A percentile compares a stretch with the other conserved stretches of the same genome.
These are phyloP conservation scores for Nematodospora valgi DNA, from an alignment of 805 yeast species.

Conservation along the genomic window DNA sequence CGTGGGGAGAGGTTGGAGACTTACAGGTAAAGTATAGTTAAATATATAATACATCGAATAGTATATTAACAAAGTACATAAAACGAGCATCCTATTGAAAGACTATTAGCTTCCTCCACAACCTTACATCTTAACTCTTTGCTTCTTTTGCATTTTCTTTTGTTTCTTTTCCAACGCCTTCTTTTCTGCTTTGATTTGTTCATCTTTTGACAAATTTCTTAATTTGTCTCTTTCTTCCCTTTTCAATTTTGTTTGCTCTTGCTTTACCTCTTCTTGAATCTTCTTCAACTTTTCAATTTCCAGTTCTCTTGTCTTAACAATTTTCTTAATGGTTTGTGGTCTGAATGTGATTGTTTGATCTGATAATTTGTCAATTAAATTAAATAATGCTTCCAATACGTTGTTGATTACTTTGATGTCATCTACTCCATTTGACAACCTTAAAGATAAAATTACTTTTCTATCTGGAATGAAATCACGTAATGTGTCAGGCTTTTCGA, in stretches of 20 bases:
- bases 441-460: constrained; percentile 53
- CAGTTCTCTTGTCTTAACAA: constrained; percentile 69
- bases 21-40: constrained; percentile 44
- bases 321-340: constrained; percentile 73
- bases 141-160: constrained; percentile 66
- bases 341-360: constrained; percentile 52
- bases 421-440: constrained; percentile 45
- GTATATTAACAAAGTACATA: not conserved
- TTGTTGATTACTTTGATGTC: constrained; percentile 49
- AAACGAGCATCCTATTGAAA: not conserved
- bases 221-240: constrained; percentile 59
- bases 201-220: constrained; percentile 64
- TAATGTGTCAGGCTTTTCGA: constrained; percentile 62
- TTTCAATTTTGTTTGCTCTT: constrained; percentile 66
- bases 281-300: constrained; percentile 71
- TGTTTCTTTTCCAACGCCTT: constrained; percentile 80
- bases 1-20: constrained; percentile 56
- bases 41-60: not conserved
- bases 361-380: constrained; percentile 57
- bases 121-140: constrained; percentile 41
- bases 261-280: constrained; percentile 59
- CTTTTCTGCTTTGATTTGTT: constrained; percentile 73
- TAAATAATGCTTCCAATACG: constrained; percentile 54
- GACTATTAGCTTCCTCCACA: not conserved
- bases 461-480: constrained; percentile 53